Evolutionary conservation across 2,329 filamentous ascomycete species (phyloP).

Genomic region (Thelonectria blattea): DNA sequence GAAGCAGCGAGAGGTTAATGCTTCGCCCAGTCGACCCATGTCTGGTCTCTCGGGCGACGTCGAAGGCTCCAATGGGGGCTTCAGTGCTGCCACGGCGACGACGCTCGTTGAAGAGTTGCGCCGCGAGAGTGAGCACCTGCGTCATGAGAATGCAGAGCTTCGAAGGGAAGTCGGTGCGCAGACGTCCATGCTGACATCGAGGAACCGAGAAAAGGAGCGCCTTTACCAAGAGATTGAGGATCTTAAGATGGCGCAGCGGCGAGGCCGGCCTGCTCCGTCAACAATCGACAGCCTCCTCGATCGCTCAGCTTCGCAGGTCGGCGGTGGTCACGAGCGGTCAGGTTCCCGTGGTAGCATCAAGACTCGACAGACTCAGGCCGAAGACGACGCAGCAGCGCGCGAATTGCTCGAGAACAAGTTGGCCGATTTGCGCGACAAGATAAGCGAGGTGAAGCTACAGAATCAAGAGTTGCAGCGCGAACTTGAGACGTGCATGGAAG

Average conservation of each 20-base stretch:
- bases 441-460: conserved; percentile 84
- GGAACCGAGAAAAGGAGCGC: conserved; percentile 92
- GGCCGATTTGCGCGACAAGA: conserved; percentile 81
- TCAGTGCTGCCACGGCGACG: conserved; percentile 65
- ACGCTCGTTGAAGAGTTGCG: conserved; percentile 79
- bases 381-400: conserved; percentile 80
- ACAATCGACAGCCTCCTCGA: conserved; percentile 91
- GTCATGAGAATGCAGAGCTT: conserved; percentile 91
- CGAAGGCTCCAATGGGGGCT: conserved; percentile 57
- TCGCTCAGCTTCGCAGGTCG: conserved; percentile 86
- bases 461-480: conserved; percentile 89
- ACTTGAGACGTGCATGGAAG: conserved; percentile 77
- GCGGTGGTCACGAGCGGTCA: conserved; percentile 70
- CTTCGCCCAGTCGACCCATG: conserved; percentile 56
- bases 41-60: conserved; percentile 57
- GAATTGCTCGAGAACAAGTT: conserved; percentile 87
- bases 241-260: conserved; percentile 84
- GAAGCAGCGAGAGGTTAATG: conserved; percentile 54
- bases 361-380: conserved; percentile 64
- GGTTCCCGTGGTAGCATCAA: conserved; percentile 75
- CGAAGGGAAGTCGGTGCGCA: conserved; percentile 93
- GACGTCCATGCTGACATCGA: conserved; percentile 95
- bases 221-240: conserved; percentile 98
- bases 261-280: conserved; percentile 66
- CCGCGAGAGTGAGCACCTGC: conserved; percentile 73